These are phyloP conservation scores for Arabis alpina DNA, from an alignment of 345 rosid genomes.

Conservation along the genomic window DNA sequence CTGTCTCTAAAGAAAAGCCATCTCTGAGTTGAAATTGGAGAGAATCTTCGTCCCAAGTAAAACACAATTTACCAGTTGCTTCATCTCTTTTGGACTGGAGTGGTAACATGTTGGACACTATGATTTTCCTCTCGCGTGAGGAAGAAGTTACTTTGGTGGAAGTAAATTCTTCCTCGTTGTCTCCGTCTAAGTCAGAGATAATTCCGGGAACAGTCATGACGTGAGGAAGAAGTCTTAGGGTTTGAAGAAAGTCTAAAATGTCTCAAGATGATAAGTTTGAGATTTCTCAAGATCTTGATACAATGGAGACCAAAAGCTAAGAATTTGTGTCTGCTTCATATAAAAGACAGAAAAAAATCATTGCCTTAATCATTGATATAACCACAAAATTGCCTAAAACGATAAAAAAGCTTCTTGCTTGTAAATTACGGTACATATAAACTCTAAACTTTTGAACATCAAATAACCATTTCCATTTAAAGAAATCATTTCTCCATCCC, in stretches of 20 bases:
- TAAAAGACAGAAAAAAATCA: not conserved
- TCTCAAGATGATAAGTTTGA: too few species aligned
- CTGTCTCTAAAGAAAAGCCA: conserved; percentile 46
- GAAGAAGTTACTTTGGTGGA: conserved; percentile 33
- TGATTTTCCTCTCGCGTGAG: conserved; percentile 37
- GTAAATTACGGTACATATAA: not conserved
- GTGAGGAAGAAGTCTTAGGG: conserved; percentile 42
- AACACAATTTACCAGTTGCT: conserved; percentile 42
- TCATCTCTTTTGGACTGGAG: conserved; percentile 41
- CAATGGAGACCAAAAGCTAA: not conserved
- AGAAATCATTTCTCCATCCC: not conserved
- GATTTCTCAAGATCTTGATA: too few species aligned
- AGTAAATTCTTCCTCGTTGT: conserved; percentile 22
- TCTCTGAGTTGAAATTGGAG: conserved; percentile 46
- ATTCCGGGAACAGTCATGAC: conserved; percentile 59
- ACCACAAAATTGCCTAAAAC: too few species aligned
- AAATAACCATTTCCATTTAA: not conserved
- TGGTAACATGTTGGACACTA: conserved; percentile 50
- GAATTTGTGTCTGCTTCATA: not conserved
- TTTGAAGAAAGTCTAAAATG: too few species aligned
- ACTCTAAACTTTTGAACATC: not conserved
- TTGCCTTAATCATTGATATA: too few species aligned
- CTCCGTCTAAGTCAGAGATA: conserved; percentile 42
- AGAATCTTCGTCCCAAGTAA: conserved; percentile 48
- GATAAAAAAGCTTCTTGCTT: not conserved